phyloP scores from a whole-genome alignment of 164 flowering plant genomes.

The Vitis cinerea region DNA sequence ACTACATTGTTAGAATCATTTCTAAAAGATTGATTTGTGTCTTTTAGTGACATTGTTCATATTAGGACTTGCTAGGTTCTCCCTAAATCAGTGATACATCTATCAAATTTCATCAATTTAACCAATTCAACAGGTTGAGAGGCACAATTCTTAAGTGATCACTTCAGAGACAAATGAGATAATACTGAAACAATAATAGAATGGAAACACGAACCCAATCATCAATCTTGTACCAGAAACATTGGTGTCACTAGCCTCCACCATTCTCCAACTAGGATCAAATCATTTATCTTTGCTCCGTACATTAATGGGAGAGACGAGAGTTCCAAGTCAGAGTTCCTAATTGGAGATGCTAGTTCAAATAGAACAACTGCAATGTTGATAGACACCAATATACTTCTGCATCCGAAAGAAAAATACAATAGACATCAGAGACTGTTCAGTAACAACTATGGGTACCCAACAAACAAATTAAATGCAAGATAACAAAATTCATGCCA shows the following conservation, averaged over 20 bases:
- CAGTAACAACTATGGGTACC: not conserved
- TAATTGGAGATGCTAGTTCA: constrained; percentile 69
- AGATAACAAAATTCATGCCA: not conserved
- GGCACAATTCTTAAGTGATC: not conserved
- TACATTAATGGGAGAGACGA: constrained; percentile 62
- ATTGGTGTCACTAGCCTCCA: constrained; percentile 89
- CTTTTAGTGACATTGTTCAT: too few relatives aligned
- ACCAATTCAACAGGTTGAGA: too few relatives aligned
- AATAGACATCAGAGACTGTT: constrained; percentile 4
- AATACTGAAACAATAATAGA: constrained; percentile 16
- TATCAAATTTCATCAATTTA: too few relatives aligned
- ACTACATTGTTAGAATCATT: not conserved
- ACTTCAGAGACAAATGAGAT: not conserved
- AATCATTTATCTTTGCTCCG: constrained; percentile 72
- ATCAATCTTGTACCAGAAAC: constrained; percentile 86
- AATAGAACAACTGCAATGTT: constrained; percentile 68
- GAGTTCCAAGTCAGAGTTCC: constrained; percentile 38
- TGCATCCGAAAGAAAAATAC: constrained; percentile 31
- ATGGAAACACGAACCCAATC: constrained; percentile 53
- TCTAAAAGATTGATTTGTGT: too few relatives aligned
- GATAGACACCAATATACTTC: constrained; percentile 54
- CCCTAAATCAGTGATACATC: too few relatives aligned
- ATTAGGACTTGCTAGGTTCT: too few relatives aligned
- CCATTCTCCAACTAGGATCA: constrained; percentile 80
- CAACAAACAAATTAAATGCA: not conserved